Base-by-base conservation (phyloP, 768 basidiomycete species). In the Punctularia strigosozonata region DNA sequence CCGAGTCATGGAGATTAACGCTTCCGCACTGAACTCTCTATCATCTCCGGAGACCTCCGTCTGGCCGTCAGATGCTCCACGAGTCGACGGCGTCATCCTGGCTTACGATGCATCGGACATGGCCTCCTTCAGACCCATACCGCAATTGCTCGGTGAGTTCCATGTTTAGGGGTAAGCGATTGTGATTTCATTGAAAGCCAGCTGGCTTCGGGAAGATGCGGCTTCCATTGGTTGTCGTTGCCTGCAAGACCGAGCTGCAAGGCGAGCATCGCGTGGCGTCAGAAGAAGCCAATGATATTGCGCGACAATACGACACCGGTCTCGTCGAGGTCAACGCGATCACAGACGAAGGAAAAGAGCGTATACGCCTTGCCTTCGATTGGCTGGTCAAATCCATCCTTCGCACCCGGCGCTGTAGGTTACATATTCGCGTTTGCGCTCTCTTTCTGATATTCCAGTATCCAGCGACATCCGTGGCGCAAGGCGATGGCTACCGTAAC, bases 181-280 rank as follows among this genome's bases (percentile, higher is more conserved):
- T 18, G 21, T 43, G 18, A 23, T 44, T 49, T 34, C 43, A 45
- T 31, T 23, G 32, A 38, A 19, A 22, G 42, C 18, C 49, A 89
- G 86, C 68, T 48, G 60, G 69, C 42, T 80, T 75, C 57, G 63
- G 60, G 49, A 62, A 66, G 37, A 59, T 75, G 51, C 71, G 70
- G 42, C 60, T 82, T 25, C 73, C 83, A 6, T 61, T 73, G 19
- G 68, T 94, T 32, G 82, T 89, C 10, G 64, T 97, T 12, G 88
- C 86, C 4, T 89, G 90, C 63, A 97, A 95, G 57, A 78, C 80
- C 4, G 86, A 94, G 51, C 61, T 81, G 15, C 65, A 66, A 15
- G 63, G 62, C 26, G 62, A 62, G 28, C n/a, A n/a, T n/a, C n/a
- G n/a, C n/a, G 64, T 87, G n/a, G 68, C 80, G 46, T 74, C 80